phyloP scores from a whole-genome alignment of 2,329 filamentous ascomycete genomes.

The Calonectria pseudoreteaudii region DNA sequence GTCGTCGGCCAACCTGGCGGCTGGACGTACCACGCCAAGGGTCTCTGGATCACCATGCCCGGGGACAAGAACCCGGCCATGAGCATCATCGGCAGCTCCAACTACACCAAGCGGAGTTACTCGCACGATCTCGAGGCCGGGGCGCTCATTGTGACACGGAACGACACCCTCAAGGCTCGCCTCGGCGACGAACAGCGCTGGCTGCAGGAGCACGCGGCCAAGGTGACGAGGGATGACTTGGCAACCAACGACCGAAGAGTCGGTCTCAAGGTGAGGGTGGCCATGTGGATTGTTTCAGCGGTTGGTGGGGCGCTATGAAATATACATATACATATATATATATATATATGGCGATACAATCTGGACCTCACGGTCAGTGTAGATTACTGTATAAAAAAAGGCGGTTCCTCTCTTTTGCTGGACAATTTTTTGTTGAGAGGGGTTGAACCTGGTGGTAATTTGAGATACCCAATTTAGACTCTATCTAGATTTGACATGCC shows the following conservation, averaged over 20 bases:
- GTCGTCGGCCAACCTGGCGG: conserved; percentile 83
- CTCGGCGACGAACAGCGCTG: conserved; percentile 85
- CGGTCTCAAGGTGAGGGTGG: conserved; percentile 83
- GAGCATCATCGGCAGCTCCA: conserved; percentile 89
- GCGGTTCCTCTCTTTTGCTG: background rate
- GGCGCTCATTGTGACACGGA: conserved; percentile 83
- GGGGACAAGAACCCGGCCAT: conserved; percentile 76
- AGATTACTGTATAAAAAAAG: conserved; percentile 29
- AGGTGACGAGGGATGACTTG: conserved; percentile 82
- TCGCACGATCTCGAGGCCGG: conserved; percentile 92
- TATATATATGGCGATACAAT: background rate
- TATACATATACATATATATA: no score
- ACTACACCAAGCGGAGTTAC: conserved; percentile 96
- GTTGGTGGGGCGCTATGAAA: conserved; percentile 86
- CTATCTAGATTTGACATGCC: background rate
- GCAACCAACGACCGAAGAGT: conserved; percentile 85
- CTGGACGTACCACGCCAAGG: conserved; percentile 99
- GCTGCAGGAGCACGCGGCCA: conserved; percentile 79
- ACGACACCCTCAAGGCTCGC: conserved; percentile 76
- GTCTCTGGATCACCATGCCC: conserved; percentile 87
- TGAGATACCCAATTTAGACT: conserved; percentile 25
- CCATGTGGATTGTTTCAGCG: conserved; percentile 92
- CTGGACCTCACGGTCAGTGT: conserved; percentile 15
- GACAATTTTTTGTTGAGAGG: background rate
- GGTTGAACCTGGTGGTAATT: conserved; percentile 1